phyloP scores from a whole-genome alignment of 2,329 filamentous ascomycete genomes.

The Huntiella omanensis region DNA sequence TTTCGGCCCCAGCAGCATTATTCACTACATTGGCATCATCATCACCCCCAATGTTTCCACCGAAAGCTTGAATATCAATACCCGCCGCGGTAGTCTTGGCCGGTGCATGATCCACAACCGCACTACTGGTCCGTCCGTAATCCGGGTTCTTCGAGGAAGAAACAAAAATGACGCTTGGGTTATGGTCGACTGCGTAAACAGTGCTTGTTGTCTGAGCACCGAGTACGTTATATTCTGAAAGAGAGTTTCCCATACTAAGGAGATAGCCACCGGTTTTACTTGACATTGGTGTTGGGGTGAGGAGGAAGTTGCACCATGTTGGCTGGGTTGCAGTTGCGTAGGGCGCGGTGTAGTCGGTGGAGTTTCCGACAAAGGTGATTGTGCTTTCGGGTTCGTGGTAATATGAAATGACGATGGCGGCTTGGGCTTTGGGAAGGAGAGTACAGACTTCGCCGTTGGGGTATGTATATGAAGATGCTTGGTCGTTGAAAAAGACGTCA shows the following conservation, averaged over 20 bases:
- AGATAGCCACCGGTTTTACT: constrained; percentile 11
- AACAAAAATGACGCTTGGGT: constrained; percentile 27
- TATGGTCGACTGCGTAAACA: constrained; percentile 35
- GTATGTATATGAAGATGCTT: constrained; percentile 6
- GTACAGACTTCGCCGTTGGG: constrained; percentile 17
- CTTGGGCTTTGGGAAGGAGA: constrained; percentile 15
- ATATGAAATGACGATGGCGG: constrained; percentile 23
- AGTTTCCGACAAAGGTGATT: constrained; percentile 28
- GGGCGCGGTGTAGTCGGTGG: constrained; percentile 27
- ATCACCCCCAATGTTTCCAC: background rate
- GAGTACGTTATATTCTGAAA: constrained; percentile 10
- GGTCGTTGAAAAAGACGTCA: constrained; percentile 1
- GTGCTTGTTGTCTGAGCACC: constrained; percentile 20
- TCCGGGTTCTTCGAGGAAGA: constrained; percentile 21
- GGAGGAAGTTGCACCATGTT: constrained; percentile 19
- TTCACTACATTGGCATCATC: background rate
- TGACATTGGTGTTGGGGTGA: constrained; percentile 2
- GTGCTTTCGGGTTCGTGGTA: constrained; percentile 25
- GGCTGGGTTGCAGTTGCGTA: constrained; percentile 24
- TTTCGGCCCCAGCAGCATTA: background rate
- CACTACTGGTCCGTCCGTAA: constrained; percentile 17
- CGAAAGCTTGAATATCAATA: background rate
- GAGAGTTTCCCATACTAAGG: constrained; percentile 1
- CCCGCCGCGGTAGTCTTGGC: background rate
- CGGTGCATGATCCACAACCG: constrained; percentile 1